phyloP scores from a whole-genome alignment of 2,329 filamentous ascomycete genomes.

The Talaromyces sp. region DNA sequence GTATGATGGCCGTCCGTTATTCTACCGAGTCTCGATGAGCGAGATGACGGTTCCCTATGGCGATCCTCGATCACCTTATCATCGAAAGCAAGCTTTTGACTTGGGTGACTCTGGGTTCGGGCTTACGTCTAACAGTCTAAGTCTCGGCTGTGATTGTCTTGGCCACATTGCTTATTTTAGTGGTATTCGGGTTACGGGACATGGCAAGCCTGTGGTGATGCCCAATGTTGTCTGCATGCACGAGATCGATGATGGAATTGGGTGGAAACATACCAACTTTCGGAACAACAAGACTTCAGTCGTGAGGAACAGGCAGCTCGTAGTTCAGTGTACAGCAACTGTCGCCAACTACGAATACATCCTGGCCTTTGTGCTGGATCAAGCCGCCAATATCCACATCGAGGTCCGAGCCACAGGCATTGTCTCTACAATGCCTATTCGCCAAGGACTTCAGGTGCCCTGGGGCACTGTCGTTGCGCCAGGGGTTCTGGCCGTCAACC shows the following conservation, averaged over 20 bases:
- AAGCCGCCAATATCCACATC: slow-evolving; percentile 56
- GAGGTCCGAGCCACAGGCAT: slow-evolving; percentile 65
- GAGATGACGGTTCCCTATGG: slow-evolving; percentile 52
- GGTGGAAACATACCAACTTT: slow-evolving; percentile 69
- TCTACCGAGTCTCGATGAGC: slow-evolving; percentile 61
- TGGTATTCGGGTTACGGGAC: slow-evolving; percentile 44
- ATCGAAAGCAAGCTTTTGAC: slow-evolving; percentile 65
- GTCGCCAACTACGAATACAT: slow-evolving; percentile 70
- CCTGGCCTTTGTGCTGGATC: slow-evolving; percentile 61
- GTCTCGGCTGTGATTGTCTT: slow-evolving; percentile 64
- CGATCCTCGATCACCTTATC: slow-evolving; percentile 59
- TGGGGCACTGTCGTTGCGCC: slow-evolving; percentile 62
- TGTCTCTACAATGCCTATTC: slow-evolving; percentile 58
- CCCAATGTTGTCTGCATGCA: slow-evolving; percentile 65
- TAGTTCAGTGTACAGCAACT: slow-evolving; percentile 65
- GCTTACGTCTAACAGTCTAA: slow-evolving; percentile 59
- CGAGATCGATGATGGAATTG: slow-evolving; percentile 65
- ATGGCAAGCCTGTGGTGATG: slow-evolving; percentile 49
- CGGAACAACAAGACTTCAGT: slow-evolving; percentile 60
- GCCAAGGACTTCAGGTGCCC: slow-evolving; percentile 44
- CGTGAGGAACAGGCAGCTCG: slow-evolving; percentile 57
- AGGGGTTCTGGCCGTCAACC: slow-evolving; percentile 63
- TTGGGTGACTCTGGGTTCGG: slow-evolving; percentile 64
- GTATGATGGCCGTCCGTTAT: slow-evolving; percentile 58
- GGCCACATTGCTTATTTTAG: slow-evolving; percentile 62